phyloP scores from a whole-genome alignment of 768 basidiomycete genomes.

The Macrolepiota albuminosa region DNA sequence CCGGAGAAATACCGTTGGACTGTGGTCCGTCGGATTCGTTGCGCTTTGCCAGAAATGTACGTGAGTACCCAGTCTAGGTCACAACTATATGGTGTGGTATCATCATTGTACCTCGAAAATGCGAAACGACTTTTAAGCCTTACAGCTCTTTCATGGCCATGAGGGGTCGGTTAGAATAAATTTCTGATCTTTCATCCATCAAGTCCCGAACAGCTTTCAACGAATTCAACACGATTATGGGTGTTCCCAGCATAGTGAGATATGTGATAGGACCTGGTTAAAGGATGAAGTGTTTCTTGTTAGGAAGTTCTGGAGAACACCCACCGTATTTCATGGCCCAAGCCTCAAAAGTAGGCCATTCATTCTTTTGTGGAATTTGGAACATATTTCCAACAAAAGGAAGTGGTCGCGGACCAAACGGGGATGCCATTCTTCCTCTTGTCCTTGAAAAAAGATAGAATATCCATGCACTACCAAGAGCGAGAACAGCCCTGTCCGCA shows the following conservation, averaged over 20 bases:
- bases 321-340: slow-evolving; percentile 18
- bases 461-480: slow-evolving; percentile 3
- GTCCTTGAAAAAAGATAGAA: slow-evolving; percentile 7
- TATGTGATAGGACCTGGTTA: slow-evolving; percentile 16
- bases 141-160: slow-evolving; percentile 18
- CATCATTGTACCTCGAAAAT: not conserved
- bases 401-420: slow-evolving; percentile 16
- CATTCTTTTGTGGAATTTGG: slow-evolving; percentile 19
- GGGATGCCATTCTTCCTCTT: slow-evolving; percentile 10
- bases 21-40: slow-evolving; percentile 4
- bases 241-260: slow-evolving; percentile 16
- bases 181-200: slow-evolving; percentile 14
- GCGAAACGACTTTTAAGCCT: not conserved
- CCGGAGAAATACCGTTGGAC: slow-evolving; percentile 8
- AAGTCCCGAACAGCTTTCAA: slow-evolving; percentile 11
- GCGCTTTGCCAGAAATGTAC: slow-evolving; percentile 6
- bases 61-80: slow-evolving; percentile 11
- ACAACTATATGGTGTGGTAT: not conserved
- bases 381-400: slow-evolving; percentile 20
- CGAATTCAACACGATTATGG: slow-evolving; percentile 18
- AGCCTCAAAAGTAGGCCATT: slow-evolving; percentile 18
- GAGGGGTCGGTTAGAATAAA: slow-evolving; percentile 20
- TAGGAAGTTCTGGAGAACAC: not conserved
- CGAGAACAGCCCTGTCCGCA: slow-evolving; percentile 1
- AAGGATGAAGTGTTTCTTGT: not conserved